Conservation (phyloP, 495 filamentous ascomycete species). For the Acidomyces sp. region DNA sequence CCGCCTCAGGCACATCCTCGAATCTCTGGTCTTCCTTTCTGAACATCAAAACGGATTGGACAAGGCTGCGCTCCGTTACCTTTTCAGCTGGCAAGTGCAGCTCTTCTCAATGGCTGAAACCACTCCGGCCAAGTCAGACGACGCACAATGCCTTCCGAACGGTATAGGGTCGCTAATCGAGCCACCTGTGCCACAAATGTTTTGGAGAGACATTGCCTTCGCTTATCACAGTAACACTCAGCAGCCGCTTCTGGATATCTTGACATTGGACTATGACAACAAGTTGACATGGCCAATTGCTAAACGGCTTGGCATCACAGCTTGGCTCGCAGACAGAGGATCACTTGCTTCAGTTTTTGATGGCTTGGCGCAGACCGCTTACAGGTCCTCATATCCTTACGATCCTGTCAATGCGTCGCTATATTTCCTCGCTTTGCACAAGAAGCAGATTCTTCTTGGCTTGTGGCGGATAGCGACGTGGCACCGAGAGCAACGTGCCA, state of each 20-base stretch:
- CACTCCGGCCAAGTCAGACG: background rate
- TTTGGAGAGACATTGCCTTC: slow-evolving; percentile 92
- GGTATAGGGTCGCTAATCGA: background rate
- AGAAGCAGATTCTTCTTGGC: slow-evolving; percentile 82
- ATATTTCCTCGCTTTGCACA: slow-evolving; percentile 67
- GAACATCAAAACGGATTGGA: slow-evolving; percentile 13
- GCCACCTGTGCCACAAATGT: slow-evolving; percentile 41
- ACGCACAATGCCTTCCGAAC: background rate
- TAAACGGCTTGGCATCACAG: slow-evolving; percentile 56
- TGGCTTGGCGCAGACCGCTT: slow-evolving; percentile 79
- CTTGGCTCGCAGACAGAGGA: slow-evolving; percentile 73
- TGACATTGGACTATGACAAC: slow-evolving; percentile 65
- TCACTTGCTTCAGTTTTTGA: slow-evolving; percentile 61
- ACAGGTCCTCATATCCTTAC: slow-evolving; percentile 57
- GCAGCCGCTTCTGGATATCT: slow-evolving; percentile 80
- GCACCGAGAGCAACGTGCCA: slow-evolving; percentile 73
- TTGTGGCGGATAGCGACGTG: slow-evolving; percentile 93
- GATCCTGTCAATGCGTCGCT: slow-evolving; percentile 91
- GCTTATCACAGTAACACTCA: slow-evolving; percentile 85
- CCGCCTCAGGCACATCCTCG: slow-evolving; percentile 5
- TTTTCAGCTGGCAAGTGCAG: slow-evolving; percentile 15
- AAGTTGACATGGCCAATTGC: slow-evolving; percentile 75
- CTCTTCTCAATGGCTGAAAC: slow-evolving; percentile 1
- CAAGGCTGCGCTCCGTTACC: slow-evolving; percentile 7
- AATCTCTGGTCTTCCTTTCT: slow-evolving; percentile 11